A percentile compares a stretch with the other conserved stretches of the same genome.
phyloP scores from a whole-genome alignment of 1,139 yeast genomes.

The Suhomyces guaymorum region DNA sequence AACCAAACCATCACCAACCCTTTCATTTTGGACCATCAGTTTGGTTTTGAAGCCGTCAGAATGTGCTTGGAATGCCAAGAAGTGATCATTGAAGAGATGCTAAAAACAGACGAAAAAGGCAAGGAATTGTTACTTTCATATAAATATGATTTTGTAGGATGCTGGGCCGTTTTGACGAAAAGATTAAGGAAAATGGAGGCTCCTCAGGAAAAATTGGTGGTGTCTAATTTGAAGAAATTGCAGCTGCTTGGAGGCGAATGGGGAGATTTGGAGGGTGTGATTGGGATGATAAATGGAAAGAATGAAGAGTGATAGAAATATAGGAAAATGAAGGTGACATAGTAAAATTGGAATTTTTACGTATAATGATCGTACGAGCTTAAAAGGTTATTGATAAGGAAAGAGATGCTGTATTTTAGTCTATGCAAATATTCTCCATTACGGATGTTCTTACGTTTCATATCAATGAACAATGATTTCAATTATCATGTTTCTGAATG shows the following conservation, averaged over 20 bases:
- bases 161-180: constrained; percentile 24
- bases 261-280: constrained; percentile 1
- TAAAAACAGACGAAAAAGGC: constrained; percentile 17
- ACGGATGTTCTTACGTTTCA: no score
- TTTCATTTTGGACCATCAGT: constrained; percentile 22
- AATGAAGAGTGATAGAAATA: no score
- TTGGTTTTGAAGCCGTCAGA: constrained; percentile 17
- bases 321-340: no score
- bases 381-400: background rate
- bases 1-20: constrained; percentile 36
- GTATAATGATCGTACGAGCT: no score
- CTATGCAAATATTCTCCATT: background rate
- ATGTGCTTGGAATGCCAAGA: constrained; percentile 16
- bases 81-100: constrained; percentile 12
- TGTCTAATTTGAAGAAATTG: constrained; percentile 2
- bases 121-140: constrained; percentile 27
- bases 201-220: background rate
- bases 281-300: background rate
- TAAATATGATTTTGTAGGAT: constrained; percentile 36
- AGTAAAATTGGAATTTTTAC: no score
- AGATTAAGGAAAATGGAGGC: constrained; percentile 8
- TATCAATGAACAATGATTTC: no score
- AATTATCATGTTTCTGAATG: no score
- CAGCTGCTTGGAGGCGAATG: constrained; percentile 1
- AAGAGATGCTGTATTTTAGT: background rate